Percentiles rank a stretch among this genome's conserved stretches.
Evolutionary conservation across 164 flowering plant genomes (phyloP).

Genomic region (Umbellularia californica): DNA sequence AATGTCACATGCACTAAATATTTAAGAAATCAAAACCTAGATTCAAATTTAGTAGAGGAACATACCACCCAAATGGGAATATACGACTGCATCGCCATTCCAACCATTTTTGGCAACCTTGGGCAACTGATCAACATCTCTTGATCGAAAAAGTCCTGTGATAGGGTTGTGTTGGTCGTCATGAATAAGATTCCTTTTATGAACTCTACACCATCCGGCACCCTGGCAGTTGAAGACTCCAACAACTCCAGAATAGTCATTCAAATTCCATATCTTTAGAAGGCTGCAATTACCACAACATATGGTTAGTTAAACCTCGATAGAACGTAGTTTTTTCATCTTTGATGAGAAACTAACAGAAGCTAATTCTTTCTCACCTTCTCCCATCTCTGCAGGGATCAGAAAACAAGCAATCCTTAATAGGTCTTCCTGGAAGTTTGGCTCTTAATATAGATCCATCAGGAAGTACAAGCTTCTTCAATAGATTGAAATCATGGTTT

Average conservation of each 20-base stretch:
- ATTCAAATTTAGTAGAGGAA: not conserved
- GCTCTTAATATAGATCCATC: constrained; percentile 79
- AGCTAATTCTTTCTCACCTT: constrained; percentile 37
- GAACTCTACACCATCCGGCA: constrained; percentile 82
- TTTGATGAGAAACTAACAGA: not conserved
- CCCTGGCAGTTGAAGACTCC: constrained; percentile 93
- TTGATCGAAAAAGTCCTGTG: constrained; percentile 52
- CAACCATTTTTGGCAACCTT: constrained; percentile 50
- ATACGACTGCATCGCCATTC: constrained; percentile 58
- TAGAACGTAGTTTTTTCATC: too few species aligned
- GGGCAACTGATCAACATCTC: constrained; percentile 53
- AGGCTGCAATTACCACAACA: constrained; percentile 37
- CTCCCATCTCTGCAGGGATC: constrained; percentile 83
- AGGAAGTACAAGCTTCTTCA: constrained; percentile 79
- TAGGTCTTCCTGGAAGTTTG: constrained; percentile 81
- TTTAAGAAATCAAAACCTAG: not conserved
- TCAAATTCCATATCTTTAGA: constrained; percentile 80
- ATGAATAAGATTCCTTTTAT: constrained; percentile 67
- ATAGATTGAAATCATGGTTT: constrained; percentile 61
- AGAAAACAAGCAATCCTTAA: constrained; percentile 73
- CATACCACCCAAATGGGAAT: constrained; percentile 65
- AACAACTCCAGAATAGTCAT: constrained; percentile 63
- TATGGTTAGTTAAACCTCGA: not conserved
- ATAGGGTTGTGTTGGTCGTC: constrained; percentile 54
- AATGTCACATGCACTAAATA: not conserved